A percentile compares a stretch with the other conserved stretches of the same genome.
phyloP scores from a whole-genome alignment of 164 flowering plant species.

The Euptelea pleiosperma region DNA sequence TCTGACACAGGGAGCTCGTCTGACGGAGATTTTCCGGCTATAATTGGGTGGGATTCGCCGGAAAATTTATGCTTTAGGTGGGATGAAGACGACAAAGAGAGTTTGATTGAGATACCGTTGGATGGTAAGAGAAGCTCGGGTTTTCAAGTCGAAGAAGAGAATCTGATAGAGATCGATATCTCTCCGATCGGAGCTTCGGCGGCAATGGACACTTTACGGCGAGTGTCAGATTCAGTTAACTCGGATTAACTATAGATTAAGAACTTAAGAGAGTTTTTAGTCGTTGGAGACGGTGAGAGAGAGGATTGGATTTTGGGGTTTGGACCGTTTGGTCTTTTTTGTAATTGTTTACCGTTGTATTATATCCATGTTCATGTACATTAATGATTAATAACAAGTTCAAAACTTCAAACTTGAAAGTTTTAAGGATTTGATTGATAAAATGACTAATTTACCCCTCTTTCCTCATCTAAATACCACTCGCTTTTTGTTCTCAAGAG shows the following conservation, averaged over 20 bases:
- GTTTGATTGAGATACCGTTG: constrained; percentile 53
- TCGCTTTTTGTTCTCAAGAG: too few species aligned
- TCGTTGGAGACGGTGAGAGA: neutral
- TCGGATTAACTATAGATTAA: neutral
- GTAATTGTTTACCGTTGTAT: constrained; percentile 1
- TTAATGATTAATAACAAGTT: neutral
- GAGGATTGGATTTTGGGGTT: neutral
- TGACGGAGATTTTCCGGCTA: constrained; percentile 33
- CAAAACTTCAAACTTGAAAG: neutral
- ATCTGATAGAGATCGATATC: constrained; percentile 72
- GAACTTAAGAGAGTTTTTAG: neutral
- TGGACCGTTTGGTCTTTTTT: neutral
- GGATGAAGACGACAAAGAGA: constrained; percentile 59
- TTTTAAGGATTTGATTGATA: too few species aligned
- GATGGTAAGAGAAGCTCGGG: constrained; percentile 20
- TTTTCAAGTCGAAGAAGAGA: constrained; percentile 54
- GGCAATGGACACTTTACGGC: constrained; percentile 3
- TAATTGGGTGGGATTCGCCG: constrained; percentile 38
- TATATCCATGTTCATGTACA: constrained; percentile 10
- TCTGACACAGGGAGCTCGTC: constrained; percentile 57
- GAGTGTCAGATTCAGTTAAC: constrained; percentile 15
- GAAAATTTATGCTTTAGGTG: constrained; percentile 38
- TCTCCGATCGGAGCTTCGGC: constrained; percentile 29
- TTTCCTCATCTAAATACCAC: too few species aligned
- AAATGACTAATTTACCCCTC: too few species aligned